These are phyloP conservation scores for Fraxinus angustifolia DNA, from an alignment of 305 asterid species.

Conservation along the genomic window DNA sequence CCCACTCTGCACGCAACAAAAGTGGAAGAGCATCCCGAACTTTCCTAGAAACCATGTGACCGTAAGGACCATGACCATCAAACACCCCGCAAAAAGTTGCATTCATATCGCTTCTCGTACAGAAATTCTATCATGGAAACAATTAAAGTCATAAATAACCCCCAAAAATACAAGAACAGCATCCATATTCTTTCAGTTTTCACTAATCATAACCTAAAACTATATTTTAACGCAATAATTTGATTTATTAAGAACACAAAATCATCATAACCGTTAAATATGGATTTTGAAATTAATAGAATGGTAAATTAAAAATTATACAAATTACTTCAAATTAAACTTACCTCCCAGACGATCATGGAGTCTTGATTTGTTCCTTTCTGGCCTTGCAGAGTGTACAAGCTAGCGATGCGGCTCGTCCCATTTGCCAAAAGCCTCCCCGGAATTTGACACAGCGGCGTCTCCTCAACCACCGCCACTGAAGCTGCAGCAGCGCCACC, in stretches of 20 bases:
- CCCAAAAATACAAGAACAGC: conserved; percentile 32
- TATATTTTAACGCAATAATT: not conserved
- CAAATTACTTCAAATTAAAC: conserved; percentile 9
- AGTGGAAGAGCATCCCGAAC: conserved; percentile 71
- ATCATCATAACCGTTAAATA: not conserved
- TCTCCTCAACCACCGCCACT: conserved; percentile 57
- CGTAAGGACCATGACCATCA: conserved; percentile 81
- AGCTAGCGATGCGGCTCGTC: conserved; percentile 53
- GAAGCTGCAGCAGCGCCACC: conserved; percentile 28
- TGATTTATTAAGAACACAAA: not conserved
- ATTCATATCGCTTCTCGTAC: conserved; percentile 40
- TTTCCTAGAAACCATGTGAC: conserved; percentile 75
- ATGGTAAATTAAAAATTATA: not conserved
- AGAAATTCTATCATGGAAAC: conserved; percentile 69
- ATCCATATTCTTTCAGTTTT: conserved; percentile 27
- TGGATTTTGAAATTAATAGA: not conserved
- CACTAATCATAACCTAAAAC: conserved; percentile 24
- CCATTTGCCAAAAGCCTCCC: conserved; percentile 83
- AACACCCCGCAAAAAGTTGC: conserved; percentile 76
- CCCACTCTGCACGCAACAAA: conserved; percentile 57
- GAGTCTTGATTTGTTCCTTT: conserved; percentile 97
- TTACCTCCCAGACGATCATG: conserved; percentile 97
- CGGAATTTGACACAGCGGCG: conserved; percentile 59
- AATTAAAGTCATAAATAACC: conserved; percentile 62
- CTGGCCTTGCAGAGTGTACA: conserved; percentile 92